These are phyloP conservation scores for Pyrenula aspistea DNA, from an alignment of 495 filamentous ascomycete genomes.

Conservation along the genomic window DNA sequence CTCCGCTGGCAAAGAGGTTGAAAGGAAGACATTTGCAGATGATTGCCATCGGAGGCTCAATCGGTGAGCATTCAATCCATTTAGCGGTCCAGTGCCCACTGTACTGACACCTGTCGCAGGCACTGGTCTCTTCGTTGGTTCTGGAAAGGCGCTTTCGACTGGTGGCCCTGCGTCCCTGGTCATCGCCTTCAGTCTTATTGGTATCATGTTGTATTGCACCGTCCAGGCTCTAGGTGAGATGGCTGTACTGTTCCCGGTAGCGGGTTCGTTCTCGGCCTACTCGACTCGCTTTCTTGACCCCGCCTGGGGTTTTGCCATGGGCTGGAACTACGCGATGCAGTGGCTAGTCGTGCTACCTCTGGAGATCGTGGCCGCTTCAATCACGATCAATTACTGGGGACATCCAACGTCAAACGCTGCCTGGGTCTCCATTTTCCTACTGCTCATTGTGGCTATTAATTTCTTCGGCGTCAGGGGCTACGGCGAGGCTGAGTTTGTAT, in stretches of 20 bases:
- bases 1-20: conserved; percentile 61
- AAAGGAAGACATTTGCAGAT: conserved; percentile 87
- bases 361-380: conserved; percentile 82
- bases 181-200: conserved; percentile 72
- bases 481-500: conserved; percentile 84
- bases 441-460: conserved; percentile 66
- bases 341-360: conserved; percentile 84
- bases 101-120: conserved; percentile 31
- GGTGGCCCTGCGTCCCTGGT: conserved; percentile 82
- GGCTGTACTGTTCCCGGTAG: conserved; percentile 80
- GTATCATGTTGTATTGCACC: conserved; percentile 83
- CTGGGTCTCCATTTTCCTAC: conserved; percentile 77
- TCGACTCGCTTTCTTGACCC: conserved; percentile 89
- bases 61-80: conserved; percentile 43
- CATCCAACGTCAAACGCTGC: conserved; percentile 52
- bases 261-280: conserved; percentile 86
- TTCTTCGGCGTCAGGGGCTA: conserved; percentile 79
- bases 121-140: conserved; percentile 84
- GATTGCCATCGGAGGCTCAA: conserved; percentile 93
- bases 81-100: background rate
- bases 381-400: conserved; percentile 83
- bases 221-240: conserved; percentile 88
- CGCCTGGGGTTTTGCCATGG: conserved; percentile 97
- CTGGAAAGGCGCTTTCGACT: conserved; percentile 60
- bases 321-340: conserved; percentile 95